These are phyloP conservation scores for Trypanosoma avium DNA, from an alignment of 208 protist genomes.

Conservation along the genomic window DNA sequence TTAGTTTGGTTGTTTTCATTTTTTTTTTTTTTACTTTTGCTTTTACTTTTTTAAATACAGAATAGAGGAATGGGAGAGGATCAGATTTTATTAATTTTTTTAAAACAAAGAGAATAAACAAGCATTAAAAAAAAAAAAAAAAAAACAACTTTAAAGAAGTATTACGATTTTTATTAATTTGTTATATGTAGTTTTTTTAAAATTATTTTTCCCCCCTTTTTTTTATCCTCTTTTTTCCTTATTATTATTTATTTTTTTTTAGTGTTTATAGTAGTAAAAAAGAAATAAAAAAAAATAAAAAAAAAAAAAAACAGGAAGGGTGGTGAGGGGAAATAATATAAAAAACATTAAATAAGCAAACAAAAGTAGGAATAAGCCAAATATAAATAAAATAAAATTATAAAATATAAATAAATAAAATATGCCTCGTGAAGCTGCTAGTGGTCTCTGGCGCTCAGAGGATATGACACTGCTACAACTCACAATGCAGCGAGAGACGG, in stretches of 20 bases:
- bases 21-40: too few species aligned
- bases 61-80: too few species aligned
- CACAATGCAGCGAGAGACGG: constrained; percentile 97
- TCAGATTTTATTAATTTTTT: too few species aligned
- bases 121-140: not conserved
- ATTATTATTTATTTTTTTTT: constrained; percentile 7
- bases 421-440: constrained; percentile 82
- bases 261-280: not conserved
- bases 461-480: constrained; percentile 97
- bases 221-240: not conserved
- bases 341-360: not conserved
- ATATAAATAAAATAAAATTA: not conserved
- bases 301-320: not conserved
- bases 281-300: not conserved
- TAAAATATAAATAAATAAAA: not conserved
- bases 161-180: too few species aligned
- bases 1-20: too few species aligned
- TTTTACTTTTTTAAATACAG: too few species aligned
- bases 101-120: too few species aligned
- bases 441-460: constrained; percentile 95
- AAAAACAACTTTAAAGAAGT: too few species aligned
- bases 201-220: too few species aligned
- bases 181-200: too few species aligned
- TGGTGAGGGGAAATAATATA: not conserved
- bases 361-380: not conserved